Evolutionary conservation across 305 asterid genomes (phyloP), one percentile per base, ranked within the genome.

Genomic region (Fraxinus sp.): DNA sequence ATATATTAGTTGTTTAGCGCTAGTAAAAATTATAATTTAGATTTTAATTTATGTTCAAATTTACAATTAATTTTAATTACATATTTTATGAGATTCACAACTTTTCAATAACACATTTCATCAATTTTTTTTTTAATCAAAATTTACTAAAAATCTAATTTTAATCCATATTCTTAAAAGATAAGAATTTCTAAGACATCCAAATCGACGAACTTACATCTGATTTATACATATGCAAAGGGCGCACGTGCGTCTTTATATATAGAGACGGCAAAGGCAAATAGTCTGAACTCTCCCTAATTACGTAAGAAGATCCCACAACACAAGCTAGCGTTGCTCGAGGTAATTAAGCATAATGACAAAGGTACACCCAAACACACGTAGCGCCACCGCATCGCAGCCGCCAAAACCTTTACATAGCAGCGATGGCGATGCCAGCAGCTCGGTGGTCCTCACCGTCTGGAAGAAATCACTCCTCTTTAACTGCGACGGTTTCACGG

Each of bases 391-490:
- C 20, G 10, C 41, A 1, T 28, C 10, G 41, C 75, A n/a, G 75
- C 41, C 11, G 82, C 46, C 80, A 1, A 75, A 82, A 33, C 79
- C 81, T n/a, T 36, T 20, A 7, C 1, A 13, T 14, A 28, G 39
- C 75, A 28, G 18, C 36, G n/a, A 26, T 26, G 33, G 74, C 8
- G 74, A 24, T 2, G 64, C 59, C 14, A 32, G 8, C 28, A 32
- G 18, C 78, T 44, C 83, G 24, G 76, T 68, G 14, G 85, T 83
- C 24, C 82, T 88, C 5, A 88, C 91, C 26, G 90, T 88, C 10
- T 88, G 91, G 91, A 88, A 88, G 73, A 88, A 88, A 55, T 88
- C 91, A 39, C 76, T 88, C 22, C 86, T 88, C 39, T 76, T 86
- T 0, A 88, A 81, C 36, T 86, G 89, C 80, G 85, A 86, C 52